Conservation (phyloP, 352 stramenopile species). For the Phytopythium litorale region DNA sequence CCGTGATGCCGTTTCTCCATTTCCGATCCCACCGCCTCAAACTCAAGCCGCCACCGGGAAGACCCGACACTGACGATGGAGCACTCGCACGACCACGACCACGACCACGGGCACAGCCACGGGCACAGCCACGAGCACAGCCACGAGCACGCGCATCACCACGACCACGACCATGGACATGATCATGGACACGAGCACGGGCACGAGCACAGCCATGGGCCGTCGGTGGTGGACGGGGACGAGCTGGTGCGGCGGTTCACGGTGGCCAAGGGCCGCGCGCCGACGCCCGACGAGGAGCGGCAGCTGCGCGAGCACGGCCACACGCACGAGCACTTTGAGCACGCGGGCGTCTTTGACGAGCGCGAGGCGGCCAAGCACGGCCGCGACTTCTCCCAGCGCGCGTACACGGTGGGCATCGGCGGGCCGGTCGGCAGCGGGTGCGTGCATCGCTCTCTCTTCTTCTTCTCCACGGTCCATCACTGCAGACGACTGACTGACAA, state of each 20-base stretch:
- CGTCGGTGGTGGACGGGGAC: constrained; percentile 48
- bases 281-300: constrained; percentile 69
- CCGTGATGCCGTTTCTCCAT: neutral
- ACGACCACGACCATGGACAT: constrained; percentile 31
- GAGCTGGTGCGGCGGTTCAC: constrained; percentile 71
- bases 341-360: constrained; percentile 66
- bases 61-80: constrained; percentile 15
- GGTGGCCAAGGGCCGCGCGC: constrained; percentile 45
- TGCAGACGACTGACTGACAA: neutral
- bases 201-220: constrained; percentile 8
- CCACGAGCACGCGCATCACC: constrained; percentile 26
- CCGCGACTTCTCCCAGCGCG: constrained; percentile 80
- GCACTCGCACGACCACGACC: constrained; percentile 20
- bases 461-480: too few relatives aligned
- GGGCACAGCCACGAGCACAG: constrained; percentile 20
- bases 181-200: constrained; percentile 16
- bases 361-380: constrained; percentile 47
- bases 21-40: neutral
- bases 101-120: constrained; percentile 21
- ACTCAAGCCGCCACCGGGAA: neutral
- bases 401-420: constrained; percentile 96
- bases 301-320: constrained; percentile 83
- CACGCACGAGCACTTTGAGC: constrained; percentile 87
- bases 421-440: constrained; percentile 91
- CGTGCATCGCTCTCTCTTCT: too few relatives aligned